Evolutionary conservation across 768 basidiomycete species (phyloP).

Genomic region (Termitomyces eurrhizus): DNA sequence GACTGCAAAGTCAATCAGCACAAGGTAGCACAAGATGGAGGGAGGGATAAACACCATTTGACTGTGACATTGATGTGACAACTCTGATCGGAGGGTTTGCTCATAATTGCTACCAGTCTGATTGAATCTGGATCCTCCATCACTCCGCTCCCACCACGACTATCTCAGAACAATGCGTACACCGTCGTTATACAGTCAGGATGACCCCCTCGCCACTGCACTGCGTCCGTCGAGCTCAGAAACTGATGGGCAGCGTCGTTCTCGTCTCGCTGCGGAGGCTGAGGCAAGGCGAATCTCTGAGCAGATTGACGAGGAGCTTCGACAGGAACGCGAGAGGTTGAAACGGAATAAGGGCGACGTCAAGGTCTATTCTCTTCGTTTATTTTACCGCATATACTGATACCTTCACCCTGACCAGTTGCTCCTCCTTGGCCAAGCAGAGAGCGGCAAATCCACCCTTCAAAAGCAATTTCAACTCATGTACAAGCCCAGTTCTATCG

Average conservation of each 20-base stretch:
- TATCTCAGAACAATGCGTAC: slow-evolving; percentile 45
- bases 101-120: slow-evolving; percentile 14
- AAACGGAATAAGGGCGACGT: slow-evolving; percentile 71
- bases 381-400: slow-evolving; percentile 32
- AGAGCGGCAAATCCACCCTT: slow-evolving; percentile 74
- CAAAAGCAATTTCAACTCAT: slow-evolving; percentile 81
- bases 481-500: slow-evolving; percentile 69
- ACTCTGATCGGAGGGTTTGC: slow-evolving; percentile 10
- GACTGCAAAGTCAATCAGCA: slow-evolving; percentile 49
- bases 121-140: slow-evolving; percentile 17
- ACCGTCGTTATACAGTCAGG: slow-evolving; percentile 68
- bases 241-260: slow-evolving; percentile 58
- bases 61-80: slow-evolving; percentile 21
- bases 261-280: slow-evolving; percentile 60
- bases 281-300: slow-evolving; percentile 77
- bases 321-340: slow-evolving; percentile 60
- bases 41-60: slow-evolving; percentile 17
- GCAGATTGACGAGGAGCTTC: slow-evolving; percentile 77
- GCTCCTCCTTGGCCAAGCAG: slow-evolving; percentile 73
- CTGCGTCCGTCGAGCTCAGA: slow-evolving; percentile 64
- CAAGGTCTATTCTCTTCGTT: slow-evolving; percentile 41
- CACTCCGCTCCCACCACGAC: slow-evolving; percentile 21
- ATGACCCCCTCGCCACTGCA: slow-evolving; percentile 70
- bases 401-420: slow-evolving; percentile 37
- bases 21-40: slow-evolving; percentile 6